These are phyloP conservation scores for Acacia pycnantha DNA, from an alignment of 331 rosid genomes.

Conservation along the genomic window DNA sequence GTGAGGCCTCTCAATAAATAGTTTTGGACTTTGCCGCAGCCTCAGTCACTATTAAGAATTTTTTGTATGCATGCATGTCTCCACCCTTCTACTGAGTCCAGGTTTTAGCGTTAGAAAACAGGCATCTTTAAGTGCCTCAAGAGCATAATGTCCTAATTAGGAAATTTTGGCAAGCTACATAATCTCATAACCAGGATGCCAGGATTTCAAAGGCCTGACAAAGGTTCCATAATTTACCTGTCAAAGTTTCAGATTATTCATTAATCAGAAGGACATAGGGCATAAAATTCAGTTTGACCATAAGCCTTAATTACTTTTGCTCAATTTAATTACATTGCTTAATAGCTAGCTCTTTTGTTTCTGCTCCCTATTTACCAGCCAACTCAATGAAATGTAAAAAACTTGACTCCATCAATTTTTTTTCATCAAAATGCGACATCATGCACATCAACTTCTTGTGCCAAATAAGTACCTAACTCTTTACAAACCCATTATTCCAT, in stretches of 20 bases:
- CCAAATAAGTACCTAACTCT: neutral
- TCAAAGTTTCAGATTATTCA: neutral
- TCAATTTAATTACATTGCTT: neutral
- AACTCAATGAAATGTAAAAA: neutral
- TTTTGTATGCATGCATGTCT: neutral
- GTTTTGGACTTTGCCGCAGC: neutral
- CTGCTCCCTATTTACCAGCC: neutral
- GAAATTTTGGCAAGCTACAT: neutral
- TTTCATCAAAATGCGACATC: neutral
- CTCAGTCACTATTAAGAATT: neutral
- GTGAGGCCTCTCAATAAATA: neutral
- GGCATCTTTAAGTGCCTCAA: neutral
- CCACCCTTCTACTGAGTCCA: neutral
- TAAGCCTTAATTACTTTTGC: neutral
- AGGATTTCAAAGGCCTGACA: neutral
- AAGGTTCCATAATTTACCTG: neutral
- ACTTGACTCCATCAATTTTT: neutral
- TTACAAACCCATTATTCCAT: neutral
- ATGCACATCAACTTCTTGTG: neutral
- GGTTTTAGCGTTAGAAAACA: neutral
- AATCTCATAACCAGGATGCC: neutral
- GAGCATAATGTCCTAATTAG: neutral
- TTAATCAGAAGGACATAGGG: neutral
- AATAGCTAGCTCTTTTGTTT: neutral
- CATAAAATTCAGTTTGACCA: neutral